Conservation (phyloP, 257 asterid genomes). For the Solanum tacnaense region DNA sequence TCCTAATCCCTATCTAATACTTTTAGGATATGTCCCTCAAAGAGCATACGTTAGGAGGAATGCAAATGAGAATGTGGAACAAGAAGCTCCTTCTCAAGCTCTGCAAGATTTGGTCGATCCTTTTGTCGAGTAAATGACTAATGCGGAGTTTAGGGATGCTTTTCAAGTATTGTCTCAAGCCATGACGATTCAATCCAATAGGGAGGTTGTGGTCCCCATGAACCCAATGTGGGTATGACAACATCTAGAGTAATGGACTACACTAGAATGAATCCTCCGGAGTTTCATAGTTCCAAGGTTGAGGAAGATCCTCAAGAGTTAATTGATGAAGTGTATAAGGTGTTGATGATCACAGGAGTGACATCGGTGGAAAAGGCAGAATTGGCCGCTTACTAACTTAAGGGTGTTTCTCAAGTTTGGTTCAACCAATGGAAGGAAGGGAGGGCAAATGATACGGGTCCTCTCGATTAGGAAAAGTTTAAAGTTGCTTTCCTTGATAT, state of each 20-base stretch:
- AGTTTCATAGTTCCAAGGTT: not conserved
- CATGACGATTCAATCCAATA: not conserved
- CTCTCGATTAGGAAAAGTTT: not conserved
- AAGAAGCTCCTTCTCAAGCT: too few relatives aligned
- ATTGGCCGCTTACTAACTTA: not conserved
- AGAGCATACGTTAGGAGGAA: too few relatives aligned
- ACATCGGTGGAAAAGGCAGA: not conserved
- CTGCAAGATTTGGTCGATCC: not conserved
- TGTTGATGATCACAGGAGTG: not conserved
- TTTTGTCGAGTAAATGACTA: not conserved
- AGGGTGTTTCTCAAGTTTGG: too few relatives aligned
- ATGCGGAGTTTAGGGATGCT: not conserved
- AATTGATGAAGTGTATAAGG: not conserved
- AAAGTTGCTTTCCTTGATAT: not conserved
- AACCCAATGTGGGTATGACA: rapidly evolving
- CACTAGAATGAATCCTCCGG: not conserved
- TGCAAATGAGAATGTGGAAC: too few relatives aligned
- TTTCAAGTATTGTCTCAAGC: not conserved
- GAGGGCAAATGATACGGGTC: not conserved
- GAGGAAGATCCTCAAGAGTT: not conserved
- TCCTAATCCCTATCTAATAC: too few relatives aligned
- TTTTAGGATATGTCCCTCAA: too few relatives aligned
- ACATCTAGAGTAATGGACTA: not conserved
- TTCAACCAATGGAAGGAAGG: not conserved
- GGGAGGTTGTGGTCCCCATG: not conserved